Evolutionary conservation across 2,329 filamentous ascomycete genomes (phyloP), one percentile per base, ranked within the genome.

Genomic region (Aspergillus unguis): DNA sequence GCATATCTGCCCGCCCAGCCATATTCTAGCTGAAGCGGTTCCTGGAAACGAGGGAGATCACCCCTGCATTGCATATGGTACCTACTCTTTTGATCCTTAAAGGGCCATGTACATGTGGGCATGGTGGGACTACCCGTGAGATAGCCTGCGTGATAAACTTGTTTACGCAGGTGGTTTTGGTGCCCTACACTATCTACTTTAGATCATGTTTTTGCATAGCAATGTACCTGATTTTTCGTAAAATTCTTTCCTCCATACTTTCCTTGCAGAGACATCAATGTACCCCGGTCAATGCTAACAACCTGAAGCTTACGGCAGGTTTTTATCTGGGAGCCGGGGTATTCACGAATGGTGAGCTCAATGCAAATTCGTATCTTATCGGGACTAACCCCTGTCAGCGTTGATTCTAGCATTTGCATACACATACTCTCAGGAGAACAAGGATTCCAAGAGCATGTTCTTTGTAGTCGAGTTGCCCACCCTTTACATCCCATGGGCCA

Each of bases 401-500:
- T 79, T 99, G 49, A 85, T 88, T 48, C 77, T 96, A 55, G 90
- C 91, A 37, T 81, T 96, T 66, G 79, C 82, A 45, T 96, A 96
- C 69, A 96, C 91, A 5, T 88, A 85, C 59, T 85, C 86, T 1
- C 91, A 96, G 71, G 92, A 96, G 64, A 88, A 92, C 68, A 85
- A 88, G 32, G 89, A 88, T 46, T 78, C 79, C 62, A 87, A 87
- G 68, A 83, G 87, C 5, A 86, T 80, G 50, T 92, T 95, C 69
- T 89, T 91, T 75, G 83, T 97, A 66, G 74, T 96, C 62, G 88
- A 83, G 36, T 88, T 97, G 54, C 90, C 90, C 5, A 85, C 90
- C 10, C 90, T 92, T 68, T 83, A 85, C 65, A 78, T 94, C 29
- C 94, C 94, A 2, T 88, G 85, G 67, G 86, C 86, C 58, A 88